Evolutionary conservation across 345 rosid genomes (phyloP).

Genomic region (Pseudoturritis turrita): DNA sequence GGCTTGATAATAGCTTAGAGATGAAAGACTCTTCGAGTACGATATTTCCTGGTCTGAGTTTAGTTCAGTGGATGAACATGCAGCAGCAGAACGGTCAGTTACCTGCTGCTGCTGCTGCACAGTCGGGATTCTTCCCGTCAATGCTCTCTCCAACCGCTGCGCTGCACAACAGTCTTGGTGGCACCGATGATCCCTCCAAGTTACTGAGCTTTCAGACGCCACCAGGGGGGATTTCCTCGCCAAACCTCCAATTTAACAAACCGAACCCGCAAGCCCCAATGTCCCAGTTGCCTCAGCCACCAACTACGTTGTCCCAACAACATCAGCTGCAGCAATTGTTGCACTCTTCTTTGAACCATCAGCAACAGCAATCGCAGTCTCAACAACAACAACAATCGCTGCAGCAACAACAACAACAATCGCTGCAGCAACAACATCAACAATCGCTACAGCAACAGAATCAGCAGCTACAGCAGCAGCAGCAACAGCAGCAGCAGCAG

Average conservation of each 20-base stretch:
- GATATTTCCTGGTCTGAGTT: conserved; percentile 60
- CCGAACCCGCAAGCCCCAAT: conserved; percentile 22
- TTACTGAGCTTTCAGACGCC: conserved; percentile 36
- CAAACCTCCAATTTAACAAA: conserved; percentile 34
- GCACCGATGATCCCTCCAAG: conserved; percentile 35
- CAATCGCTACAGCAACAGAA: conserved; percentile 28
- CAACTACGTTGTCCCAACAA: conserved; percentile 36
- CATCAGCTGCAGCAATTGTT: conserved; percentile 38
- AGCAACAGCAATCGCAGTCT: conserved; percentile 26
- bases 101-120: conserved; percentile 31
- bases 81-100: conserved; percentile 66
- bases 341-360: conserved; percentile 31
- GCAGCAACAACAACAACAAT: conserved; percentile 9
- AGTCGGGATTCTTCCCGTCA: conserved; percentile 34
- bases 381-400: conserved; percentile 21
- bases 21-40: conserved; percentile 64
- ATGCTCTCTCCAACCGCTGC: conserved; percentile 25
- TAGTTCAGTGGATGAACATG: conserved; percentile 94
- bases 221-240: conserved; percentile 25
- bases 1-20: conserved; percentile 71
- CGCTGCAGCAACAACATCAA: conserved; percentile 28
- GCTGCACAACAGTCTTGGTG: conserved; percentile 25
- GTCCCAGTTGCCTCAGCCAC: conserved; percentile 37
- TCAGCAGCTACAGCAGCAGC: conserved; percentile 31
- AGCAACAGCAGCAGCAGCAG: conserved; percentile 31